Evolutionary conservation across 1,284 basidiomycete genomes (phyloP), one percentile per base, ranked within the genome.

Genomic region (Microbotryum saponariae): DNA sequence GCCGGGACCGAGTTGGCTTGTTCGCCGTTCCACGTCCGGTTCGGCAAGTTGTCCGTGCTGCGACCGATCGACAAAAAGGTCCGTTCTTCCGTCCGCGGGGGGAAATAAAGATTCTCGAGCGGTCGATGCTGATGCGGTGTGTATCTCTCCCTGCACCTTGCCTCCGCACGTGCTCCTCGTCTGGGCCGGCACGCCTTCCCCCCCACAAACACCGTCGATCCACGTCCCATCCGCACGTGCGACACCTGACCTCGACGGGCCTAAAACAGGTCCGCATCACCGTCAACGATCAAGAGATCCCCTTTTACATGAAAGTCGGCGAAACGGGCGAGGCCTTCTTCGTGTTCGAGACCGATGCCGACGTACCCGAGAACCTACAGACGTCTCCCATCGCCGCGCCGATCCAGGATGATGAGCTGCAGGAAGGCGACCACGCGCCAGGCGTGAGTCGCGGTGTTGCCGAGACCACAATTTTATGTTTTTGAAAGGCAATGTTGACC

Each of bases 311-410:
- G 96, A 98, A 99, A 80, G 93, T 98, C 68, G 91, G 92, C 50
- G 94, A 98, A 65, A 90, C 93, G 2, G 96, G 96, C 21, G 96
- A 99, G 77, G 96, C 94, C 0, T 98, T 98, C 80, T 98, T 98
- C 73, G 89, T 99, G 47, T 90, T 98, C 70, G 93, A 99, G 77
- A 97, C 94, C 2, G 91, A 96, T 51, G 89, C 87, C 56, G 89
- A 93, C 66, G 86, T 98, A 42, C 94, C 96, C 2, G 88, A 85
- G 52, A 89, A 93, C 72, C 83, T 99, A 62, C 87, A 94, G 69
- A 99, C 96, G 0, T 91, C 88, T 76, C 96, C 96, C 25, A 50
- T 73, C 3, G 56, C 62, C 18, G 64, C 63, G 27, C 69, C 70
- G 3, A 49, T 71, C 2, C 53, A 56, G 47, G 69, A 72, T 51